Base-by-base conservation (phyloP, 768 basidiomycete genomes). In the Hypsizygus marmoreus region DNA sequence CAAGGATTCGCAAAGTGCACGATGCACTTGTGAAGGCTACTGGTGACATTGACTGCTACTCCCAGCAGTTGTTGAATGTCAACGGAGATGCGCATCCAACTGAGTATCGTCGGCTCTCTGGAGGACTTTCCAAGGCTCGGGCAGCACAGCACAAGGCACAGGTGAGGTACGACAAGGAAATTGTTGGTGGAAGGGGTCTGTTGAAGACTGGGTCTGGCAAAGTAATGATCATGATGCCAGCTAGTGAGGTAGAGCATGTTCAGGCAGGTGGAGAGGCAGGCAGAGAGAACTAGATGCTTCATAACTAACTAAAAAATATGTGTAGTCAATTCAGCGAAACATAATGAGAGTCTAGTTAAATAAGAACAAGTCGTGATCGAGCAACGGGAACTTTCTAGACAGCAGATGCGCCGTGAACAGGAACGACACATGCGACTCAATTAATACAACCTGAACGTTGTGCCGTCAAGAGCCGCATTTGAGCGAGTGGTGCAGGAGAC, bases 41-140 rank as follows among this genome's bases (percentile, higher is more conserved):
- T 24, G 37, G 14, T 7, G 22, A 24, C 9, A 14, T n/a, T 2
- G 22, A 4, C 16, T 25, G 35, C 23, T 38, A 38, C 10, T 4
- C 37, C 23, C n/a, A 25, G 37, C n/a, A n/a, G 7, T 14, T 38
- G 35, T 20, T 22, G 35, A 36, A 14, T 23, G 19, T 36, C 35
- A 36, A 36, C 17, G 17, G 10, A n/a, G 19, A 36, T 22, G 35
- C 35, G 14, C 19, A 36, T 23, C 17, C n/a, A n/a, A n/a, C n/a
- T n/a, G n/a, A n/a, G n/a, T 36, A 36, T 20, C 35, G 14, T 23
- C 20, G 35, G 10, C 2, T 10, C 35, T 36, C 35, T 12, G 3
- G 37, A n/a, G n/a, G n/a, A n/a, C n/a, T n/a, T n/a, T n/a, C n/a
- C n/a, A 38, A 38, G 16, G 23, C 35, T 36, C 35, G 24, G 37